Conservation (phyloP, 2,329 filamentous ascomycete species). For the Neurospora sp. region DNA sequence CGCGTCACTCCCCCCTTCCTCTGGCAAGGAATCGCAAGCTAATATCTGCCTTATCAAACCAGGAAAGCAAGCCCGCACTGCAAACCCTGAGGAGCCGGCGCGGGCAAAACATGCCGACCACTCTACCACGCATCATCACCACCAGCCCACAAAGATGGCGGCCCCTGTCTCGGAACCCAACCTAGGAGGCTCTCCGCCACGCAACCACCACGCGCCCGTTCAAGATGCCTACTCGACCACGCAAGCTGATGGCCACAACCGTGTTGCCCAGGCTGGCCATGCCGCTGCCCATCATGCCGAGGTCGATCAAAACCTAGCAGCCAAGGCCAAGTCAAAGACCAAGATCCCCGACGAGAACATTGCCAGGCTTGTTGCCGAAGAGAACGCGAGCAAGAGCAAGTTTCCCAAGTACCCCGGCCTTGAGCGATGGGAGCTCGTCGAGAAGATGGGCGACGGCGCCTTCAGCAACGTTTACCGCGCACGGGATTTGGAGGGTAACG, state of each 20-base stretch:
- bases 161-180: conserved; percentile 32
- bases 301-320: conserved; percentile 44
- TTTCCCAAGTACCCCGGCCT: conserved; percentile 78
- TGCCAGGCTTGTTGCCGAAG: conserved; percentile 80
- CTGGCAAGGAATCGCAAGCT: conserved; percentile 15
- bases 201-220: conserved; percentile 33
- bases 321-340: conserved; percentile 29
- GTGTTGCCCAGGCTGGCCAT: conserved; percentile 57
- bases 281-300: conserved; percentile 53
- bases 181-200: conserved; percentile 29
- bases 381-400: conserved; percentile 75
- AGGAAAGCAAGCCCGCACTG: conserved; percentile 80
- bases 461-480: conserved; percentile 98
- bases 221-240: conserved; percentile 52
- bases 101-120: conserved; percentile 39
- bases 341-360: conserved; percentile 57
- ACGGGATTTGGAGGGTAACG: conserved; percentile 59
- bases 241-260: conserved; percentile 51
- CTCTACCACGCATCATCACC: conserved; percentile 40
- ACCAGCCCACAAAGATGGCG: conserved; percentile 38
- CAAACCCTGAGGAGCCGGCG: conserved; percentile 41
- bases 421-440: conserved; percentile 74
- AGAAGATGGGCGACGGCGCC: conserved; percentile 98
- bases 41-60: conserved; percentile 21
- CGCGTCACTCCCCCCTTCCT: neutral